phyloP scores from a whole-genome alignment of 225 moss, liverwort and hornwort species.

The Asterella californica region DNA sequence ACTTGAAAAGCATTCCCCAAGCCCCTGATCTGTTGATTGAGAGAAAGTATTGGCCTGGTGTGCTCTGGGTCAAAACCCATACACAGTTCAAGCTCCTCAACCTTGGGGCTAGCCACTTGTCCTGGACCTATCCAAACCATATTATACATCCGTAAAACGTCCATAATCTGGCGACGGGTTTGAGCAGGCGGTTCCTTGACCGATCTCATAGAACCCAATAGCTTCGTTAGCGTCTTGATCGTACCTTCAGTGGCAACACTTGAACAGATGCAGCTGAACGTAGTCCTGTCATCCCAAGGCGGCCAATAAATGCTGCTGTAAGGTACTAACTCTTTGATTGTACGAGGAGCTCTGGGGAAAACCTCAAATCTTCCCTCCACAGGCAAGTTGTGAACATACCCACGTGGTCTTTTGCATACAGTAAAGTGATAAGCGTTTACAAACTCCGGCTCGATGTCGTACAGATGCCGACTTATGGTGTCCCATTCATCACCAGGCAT shows the following conservation, averaged over 20 bases:
- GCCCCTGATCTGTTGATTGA: conserved; percentile 49
- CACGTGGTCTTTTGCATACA: conserved; percentile 66
- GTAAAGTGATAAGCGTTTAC: conserved; percentile 81
- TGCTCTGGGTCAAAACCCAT: conserved; percentile 71
- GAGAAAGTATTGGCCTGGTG: conserved; percentile 41
- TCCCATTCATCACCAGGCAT: conserved; percentile 78
- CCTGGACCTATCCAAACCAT: conserved; percentile 43
- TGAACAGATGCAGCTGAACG: conserved; percentile 49
- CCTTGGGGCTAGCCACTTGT: conserved; percentile 26
- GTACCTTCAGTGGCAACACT: conserved; percentile 3
- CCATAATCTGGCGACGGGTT: not conserved
- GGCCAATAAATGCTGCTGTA: conserved; percentile 62
- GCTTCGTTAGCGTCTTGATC: conserved; percentile 38
- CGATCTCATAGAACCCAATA: not conserved
- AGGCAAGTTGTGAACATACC: conserved; percentile 83
- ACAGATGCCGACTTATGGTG: conserved; percentile 59
- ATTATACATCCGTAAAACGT: conserved; percentile 20
- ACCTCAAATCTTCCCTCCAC: conserved; percentile 68
- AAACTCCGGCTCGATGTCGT: conserved; percentile 66
- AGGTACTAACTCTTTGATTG: conserved; percentile 61
- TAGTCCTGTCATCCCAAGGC: conserved; percentile 59
- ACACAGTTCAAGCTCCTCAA: conserved; percentile 38
- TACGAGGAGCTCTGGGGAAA: conserved; percentile 57
- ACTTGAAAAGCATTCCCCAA: conserved; percentile 84
- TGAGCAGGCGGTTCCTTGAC: conserved; percentile 4